phyloP scores from a whole-genome alignment of 495 filamentous ascomycete species.

The Annulohypoxylon stygium region DNA sequence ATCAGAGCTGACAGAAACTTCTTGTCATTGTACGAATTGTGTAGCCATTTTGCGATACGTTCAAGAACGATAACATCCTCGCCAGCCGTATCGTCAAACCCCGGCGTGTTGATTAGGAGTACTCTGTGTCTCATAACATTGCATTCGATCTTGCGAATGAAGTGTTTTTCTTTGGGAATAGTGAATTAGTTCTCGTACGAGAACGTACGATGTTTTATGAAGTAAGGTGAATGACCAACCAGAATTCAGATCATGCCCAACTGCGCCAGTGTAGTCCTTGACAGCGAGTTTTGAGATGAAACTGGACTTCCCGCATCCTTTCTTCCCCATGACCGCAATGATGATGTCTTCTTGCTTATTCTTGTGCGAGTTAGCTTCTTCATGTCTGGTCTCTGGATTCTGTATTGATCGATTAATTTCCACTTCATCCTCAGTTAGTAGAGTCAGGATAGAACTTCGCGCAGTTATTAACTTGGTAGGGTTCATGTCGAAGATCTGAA shows the following conservation, averaged over 20 bases:
- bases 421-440: not conserved
- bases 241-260: constrained; percentile 1
- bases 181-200: not conserved
- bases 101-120: not conserved
- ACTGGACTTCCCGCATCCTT: constrained; percentile 2
- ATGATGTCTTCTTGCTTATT: not conserved
- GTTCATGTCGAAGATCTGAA: not conserved
- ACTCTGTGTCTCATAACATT: not conserved
- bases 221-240: not conserved
- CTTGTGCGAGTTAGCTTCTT: not conserved
- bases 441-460: not conserved
- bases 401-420: not conserved
- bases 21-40: not conserved
- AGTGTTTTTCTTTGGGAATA: not conserved
- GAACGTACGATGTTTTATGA: not conserved
- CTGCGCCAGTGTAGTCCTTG: not conserved
- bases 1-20: not conserved
- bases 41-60: not conserved
- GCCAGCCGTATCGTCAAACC: not conserved
- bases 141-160: not conserved
- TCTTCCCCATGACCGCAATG: constrained; percentile 3
- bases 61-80: constrained; percentile 1
- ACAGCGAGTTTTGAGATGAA: constrained; percentile 2
- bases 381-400: not conserved
- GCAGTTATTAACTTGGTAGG: not conserved